phyloP scores from a whole-genome alignment of 495 filamentous ascomycete genomes.

The Penicillium soppii region DNA sequence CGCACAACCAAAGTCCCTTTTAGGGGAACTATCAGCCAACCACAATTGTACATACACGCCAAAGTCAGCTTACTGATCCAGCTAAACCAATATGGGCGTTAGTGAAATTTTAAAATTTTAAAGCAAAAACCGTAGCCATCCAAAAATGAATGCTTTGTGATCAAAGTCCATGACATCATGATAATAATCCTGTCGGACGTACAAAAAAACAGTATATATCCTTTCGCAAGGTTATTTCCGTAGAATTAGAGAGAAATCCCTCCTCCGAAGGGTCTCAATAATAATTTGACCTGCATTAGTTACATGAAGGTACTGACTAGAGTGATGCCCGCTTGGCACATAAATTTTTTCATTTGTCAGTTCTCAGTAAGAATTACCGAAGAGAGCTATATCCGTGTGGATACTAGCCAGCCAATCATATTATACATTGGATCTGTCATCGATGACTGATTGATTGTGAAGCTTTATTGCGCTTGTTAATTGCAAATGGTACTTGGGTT shows the following conservation, averaged over 20 bases:
- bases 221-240: not conserved
- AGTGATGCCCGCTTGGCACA: not conserved
- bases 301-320: too few relatives aligned
- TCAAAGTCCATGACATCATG: not conserved
- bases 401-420: conserved; percentile 12
- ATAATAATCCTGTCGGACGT: not conserved
- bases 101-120: too few relatives aligned
- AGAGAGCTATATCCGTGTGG: conserved; percentile 17
- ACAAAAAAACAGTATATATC: not conserved
- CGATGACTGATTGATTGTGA: conserved; percentile 33
- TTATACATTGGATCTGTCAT: conserved; percentile 29
- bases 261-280: not conserved
- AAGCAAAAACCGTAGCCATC: too few relatives aligned
- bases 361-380: conserved; percentile 37
- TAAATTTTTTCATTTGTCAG: conserved; percentile 32
- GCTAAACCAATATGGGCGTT: not conserved
- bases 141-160: too few relatives aligned
- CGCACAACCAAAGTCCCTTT: not conserved
- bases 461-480: conserved; percentile 17
- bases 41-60: not conserved
- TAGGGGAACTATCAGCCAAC: not conserved
- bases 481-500: conserved; percentile 2
- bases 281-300: not conserved
- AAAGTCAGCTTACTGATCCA: conserved; percentile 1
- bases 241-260: not conserved